phyloP scores from a whole-genome alignment of 176 grass and related monocot genomes.

The Oropetium thomaeum region DNA sequence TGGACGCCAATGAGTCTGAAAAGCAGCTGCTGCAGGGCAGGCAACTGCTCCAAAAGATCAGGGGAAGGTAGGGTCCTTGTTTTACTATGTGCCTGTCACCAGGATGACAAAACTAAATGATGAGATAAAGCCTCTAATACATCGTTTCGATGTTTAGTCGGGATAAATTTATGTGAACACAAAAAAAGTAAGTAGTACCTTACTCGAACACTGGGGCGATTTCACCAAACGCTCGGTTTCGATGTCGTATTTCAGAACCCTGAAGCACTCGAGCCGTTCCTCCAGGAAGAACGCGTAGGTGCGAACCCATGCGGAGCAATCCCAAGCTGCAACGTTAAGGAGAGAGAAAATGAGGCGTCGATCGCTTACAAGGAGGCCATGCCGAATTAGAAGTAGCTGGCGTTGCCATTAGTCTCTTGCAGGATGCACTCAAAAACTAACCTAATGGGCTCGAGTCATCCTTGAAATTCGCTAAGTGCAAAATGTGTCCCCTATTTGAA shows the following conservation, averaged over 20 bases:
- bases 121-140: background rate
- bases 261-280: constrained; percentile 83
- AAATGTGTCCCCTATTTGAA: constrained; percentile 57
- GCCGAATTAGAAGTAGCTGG: too few relatives aligned
- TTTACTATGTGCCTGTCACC: constrained; percentile 79
- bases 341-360: background rate
- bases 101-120: constrained; percentile 9
- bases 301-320: constrained; percentile 91
- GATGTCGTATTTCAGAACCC: constrained; percentile 79
- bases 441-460: constrained; percentile 86
- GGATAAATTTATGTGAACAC: background rate
- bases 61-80: constrained; percentile 58
- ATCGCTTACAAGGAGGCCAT: background rate
- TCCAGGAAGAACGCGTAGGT: constrained; percentile 86
- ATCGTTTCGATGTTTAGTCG: background rate
- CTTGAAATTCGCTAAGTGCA: constrained; percentile 82
- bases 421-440: constrained; percentile 22
- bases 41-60: constrained; percentile 92
- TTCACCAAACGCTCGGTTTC: constrained; percentile 68
- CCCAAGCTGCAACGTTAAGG: constrained; percentile 54
- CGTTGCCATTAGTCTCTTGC: background rate
- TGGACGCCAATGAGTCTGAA: constrained; percentile 80
- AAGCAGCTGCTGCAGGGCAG: constrained; percentile 84
- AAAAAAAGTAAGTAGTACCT: constrained; percentile 50
- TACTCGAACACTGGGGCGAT: constrained; percentile 47